Evolutionary conservation across 768 basidiomycete species (phyloP), one percentile per base, ranked within the genome.

Genomic region (Rhizopogon vinicolor): DNA sequence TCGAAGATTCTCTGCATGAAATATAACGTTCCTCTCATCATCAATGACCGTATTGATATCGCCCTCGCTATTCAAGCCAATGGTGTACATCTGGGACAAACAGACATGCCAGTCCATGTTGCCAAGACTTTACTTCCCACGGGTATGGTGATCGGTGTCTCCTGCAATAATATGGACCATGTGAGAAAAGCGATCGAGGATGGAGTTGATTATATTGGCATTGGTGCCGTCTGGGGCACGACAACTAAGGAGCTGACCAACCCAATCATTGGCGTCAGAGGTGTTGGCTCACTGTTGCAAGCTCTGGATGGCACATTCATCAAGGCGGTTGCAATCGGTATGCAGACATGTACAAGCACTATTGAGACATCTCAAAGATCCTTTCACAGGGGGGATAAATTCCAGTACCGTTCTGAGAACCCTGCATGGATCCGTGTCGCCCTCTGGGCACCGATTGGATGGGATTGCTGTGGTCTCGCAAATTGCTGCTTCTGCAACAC

Each of bases 401-500:
- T 78, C 82, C 1, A 76, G 75, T 0, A 98, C 95, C 63, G 71
- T 91, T 25, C 75, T 90, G 52, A 82, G 89, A 48, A 86, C 87
- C 3, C 66, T 97, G 7, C 83, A 92, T 60, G 89, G 88, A 7
- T 78, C 82, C 2, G 79, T 85, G 8, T 85, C 89, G 0, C 67
- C 73, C 0, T 78, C 79, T 1, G 78, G 81, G 0, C 83, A 78
- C 54, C 52, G 74, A 1, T 73, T 96, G 14, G 86, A 91, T 55
- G 95, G 95, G 0, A 77, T 97, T 28, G 95, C 95, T 10, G 82
- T 97, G 50, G 87, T 97, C 41, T 93, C 91, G 19, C 91, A 93
- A 44, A 92, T 98, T 55, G 78, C 91, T 7, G 79, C 84, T 3
- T 87, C 91, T 0, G 35, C 56, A 1, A 72, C 81, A 5, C 92